These are phyloP conservation scores for Cucurbita pepo DNA, from an alignment of 306 rosid genomes.

Conservation along the genomic window DNA sequence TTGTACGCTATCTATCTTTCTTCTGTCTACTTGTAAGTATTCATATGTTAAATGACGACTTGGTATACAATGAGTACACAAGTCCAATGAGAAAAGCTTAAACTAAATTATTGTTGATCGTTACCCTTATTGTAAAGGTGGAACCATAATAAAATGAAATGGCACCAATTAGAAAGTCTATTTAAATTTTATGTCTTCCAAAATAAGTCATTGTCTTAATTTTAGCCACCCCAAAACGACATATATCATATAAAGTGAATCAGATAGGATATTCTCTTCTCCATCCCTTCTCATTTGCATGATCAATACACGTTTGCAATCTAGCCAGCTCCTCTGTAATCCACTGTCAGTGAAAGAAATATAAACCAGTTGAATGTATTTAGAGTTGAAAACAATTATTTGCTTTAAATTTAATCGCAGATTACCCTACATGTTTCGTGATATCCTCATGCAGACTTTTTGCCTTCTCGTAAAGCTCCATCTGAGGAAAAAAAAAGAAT, in stretches of 20 bases:
- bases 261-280: constrained; percentile 77
- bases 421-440: constrained; percentile 41
- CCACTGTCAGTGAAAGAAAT: constrained; percentile 32
- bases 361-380: neutral
- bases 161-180: neutral
- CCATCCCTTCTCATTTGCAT: constrained; percentile 86
- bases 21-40: neutral
- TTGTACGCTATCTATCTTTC: neutral
- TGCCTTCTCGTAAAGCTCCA: constrained; percentile 63
- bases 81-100: neutral
- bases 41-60: neutral
- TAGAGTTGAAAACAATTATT: neutral
- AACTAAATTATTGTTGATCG: neutral
- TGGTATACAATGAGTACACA: neutral
- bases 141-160: neutral
- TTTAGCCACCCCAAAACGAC: neutral
- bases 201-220: neutral
- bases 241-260: neutral
- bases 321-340: constrained; percentile 38
- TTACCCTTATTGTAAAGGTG: neutral
- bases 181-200: neutral
- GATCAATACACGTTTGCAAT: constrained; percentile 52
- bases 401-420: neutral
- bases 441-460: constrained; percentile 54
- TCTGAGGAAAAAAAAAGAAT: constrained; percentile 16